Evolutionary conservation across 1,284 basidiomycete species (phyloP).

Genomic region (Pterula multifida): DNA sequence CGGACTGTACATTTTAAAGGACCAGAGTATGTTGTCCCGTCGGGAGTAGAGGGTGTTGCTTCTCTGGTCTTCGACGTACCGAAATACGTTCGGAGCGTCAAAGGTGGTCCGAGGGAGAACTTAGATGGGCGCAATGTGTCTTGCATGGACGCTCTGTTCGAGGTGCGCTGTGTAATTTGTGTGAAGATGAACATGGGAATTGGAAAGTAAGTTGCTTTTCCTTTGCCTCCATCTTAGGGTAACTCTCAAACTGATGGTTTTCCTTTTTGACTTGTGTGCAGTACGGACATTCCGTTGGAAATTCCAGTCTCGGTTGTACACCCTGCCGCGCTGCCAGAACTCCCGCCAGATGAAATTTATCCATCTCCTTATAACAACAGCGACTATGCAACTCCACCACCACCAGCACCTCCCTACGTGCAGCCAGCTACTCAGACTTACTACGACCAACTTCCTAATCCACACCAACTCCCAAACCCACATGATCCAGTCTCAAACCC

Average conservation of each 20-base stretch:
- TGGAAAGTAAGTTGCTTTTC: slow-evolving; percentile 34
- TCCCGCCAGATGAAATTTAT: slow-evolving; percentile 7
- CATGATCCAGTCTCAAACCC: too few relatives aligned
- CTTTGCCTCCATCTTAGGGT: slow-evolving; percentile 2
- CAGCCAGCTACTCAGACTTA: too few relatives aligned
- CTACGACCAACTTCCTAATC: too few relatives aligned
- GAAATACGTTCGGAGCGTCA: slow-evolving; percentile 42
- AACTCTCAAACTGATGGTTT: slow-evolving; percentile 4
- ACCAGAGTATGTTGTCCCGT: slow-evolving; percentile 56
- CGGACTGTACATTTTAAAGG: slow-evolving; percentile 56
- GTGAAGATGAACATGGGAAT: slow-evolving; percentile 52
- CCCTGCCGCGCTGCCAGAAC: slow-evolving; percentile 35
- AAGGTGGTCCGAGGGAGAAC: slow-evolving; percentile 29
- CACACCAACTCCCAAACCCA: too few relatives aligned
- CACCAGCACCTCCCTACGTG: too few relatives aligned
- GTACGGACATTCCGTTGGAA: slow-evolving; percentile 55
- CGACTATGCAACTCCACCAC: slow-evolving; percentile 12
- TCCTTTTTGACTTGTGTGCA: slow-evolving; percentile 18
- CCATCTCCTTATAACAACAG: slow-evolving; percentile 12
- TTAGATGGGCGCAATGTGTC: slow-evolving; percentile 21
- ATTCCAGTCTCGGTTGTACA: slow-evolving; percentile 57
- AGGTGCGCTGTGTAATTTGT: slow-evolving; percentile 42
- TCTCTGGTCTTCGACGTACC: slow-evolving; percentile 67
- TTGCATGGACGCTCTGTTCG: slow-evolving; percentile 44
- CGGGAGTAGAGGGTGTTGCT: slow-evolving; percentile 64